These are phyloP conservation scores for Emericellopsis atlantica DNA, from an alignment of 2,329 filamentous ascomycete species.

Conservation along the genomic window DNA sequence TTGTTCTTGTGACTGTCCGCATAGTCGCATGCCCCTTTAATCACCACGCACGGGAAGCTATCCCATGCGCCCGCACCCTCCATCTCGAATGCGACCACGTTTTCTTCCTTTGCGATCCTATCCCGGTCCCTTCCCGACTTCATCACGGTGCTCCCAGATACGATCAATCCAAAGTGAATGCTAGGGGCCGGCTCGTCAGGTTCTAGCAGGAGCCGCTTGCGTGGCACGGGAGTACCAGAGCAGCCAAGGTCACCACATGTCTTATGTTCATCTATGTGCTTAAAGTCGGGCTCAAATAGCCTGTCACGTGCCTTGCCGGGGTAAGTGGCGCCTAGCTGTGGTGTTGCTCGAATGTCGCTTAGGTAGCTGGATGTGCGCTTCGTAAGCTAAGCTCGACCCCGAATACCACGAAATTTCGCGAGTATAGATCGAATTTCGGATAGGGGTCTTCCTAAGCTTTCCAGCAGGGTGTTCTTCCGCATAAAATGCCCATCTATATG, in stretches of 20 bases:
- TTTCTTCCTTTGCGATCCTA: conserved; percentile 9
- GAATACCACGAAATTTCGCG: conserved; percentile 11
- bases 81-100: conserved; percentile 14
- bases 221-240: conserved; percentile 6
- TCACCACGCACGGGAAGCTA: conserved; percentile 15
- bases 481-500: conserved; percentile 8
- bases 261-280: conserved; percentile 2
- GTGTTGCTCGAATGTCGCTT: neutral
- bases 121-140: conserved; percentile 21
- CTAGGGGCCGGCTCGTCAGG: conserved; percentile 3
- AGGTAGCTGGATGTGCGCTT: neutral
- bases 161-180: conserved; percentile 21
- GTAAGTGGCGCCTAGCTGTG: conserved; percentile 2
- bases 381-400: neutral
- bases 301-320: conserved; percentile 6
- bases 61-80: conserved; percentile 15
- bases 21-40: conserved; percentile 4
- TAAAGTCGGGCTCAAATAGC: conserved; percentile 8
- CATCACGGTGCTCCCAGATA: conserved; percentile 23
- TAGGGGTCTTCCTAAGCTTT: conserved; percentile 7
- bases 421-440: conserved; percentile 8
- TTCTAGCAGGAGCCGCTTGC: conserved; percentile 9
- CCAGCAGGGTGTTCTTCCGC: conserved; percentile 8
- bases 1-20: conserved; percentile 6
- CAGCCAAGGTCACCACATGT: neutral